These are phyloP conservation scores for Flaveria bidentis DNA, from an alignment of 129 eudicot genomes.

Conservation along the genomic window DNA sequence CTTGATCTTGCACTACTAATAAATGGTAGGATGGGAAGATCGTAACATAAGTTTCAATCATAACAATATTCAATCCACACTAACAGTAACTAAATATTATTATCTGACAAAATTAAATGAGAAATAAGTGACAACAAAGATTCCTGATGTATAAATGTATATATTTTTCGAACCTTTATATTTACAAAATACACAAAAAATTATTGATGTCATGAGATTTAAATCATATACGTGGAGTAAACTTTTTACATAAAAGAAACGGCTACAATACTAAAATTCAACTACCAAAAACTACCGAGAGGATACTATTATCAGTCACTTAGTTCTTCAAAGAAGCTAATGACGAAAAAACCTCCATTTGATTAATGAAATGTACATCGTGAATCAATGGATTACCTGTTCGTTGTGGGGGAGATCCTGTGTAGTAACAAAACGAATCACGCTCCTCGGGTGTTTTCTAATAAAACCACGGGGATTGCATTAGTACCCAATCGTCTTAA, in stretches of 20 bases:
- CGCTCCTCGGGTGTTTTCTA: slow-evolving; percentile 43
- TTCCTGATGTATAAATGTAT: not conserved
- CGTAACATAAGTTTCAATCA: too few relatives aligned
- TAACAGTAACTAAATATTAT: too few relatives aligned
- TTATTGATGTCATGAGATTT: not conserved
- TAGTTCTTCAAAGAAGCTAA: slow-evolving; percentile 34
- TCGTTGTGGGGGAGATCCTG: slow-evolving; percentile 70
- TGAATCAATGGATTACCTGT: slow-evolving; percentile 67
- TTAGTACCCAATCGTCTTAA: not conserved
- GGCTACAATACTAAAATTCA: not conserved
- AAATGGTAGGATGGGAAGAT: too few relatives aligned
- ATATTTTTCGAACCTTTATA: not conserved
- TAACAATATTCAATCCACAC: too few relatives aligned
- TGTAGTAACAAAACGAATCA: slow-evolving; percentile 38
- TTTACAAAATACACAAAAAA: slow-evolving; percentile 19
- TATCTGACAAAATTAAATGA: too few relatives aligned
- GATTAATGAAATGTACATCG: slow-evolving; percentile 60
- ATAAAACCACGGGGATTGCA: not conserved
- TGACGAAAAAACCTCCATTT: slow-evolving; percentile 49
- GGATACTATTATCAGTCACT: not conserved
- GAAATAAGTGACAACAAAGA: not conserved
- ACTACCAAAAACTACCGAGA: slow-evolving; percentile 14
- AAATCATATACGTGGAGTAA: not conserved
- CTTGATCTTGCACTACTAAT: too few relatives aligned
- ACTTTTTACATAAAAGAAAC: not conserved